Evolutionary conservation across 2,329 filamentous ascomycete genomes (phyloP), one percentile per base, ranked within the genome.

Genomic region (Triangularia setosa): DNA sequence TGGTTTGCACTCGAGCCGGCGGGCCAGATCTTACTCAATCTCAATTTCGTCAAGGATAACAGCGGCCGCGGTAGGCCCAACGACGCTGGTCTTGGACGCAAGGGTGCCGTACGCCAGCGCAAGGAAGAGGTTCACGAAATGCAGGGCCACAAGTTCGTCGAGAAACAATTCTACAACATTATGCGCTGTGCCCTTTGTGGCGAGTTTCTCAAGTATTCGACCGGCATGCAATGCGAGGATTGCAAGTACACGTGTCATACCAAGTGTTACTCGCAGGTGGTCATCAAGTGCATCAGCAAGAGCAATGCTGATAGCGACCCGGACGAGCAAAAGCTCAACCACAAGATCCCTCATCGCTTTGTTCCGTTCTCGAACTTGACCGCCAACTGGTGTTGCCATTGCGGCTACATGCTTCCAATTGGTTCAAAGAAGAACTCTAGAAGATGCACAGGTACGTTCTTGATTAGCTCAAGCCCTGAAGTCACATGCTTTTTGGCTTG

Each of bases 221-320:
- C 95, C 23, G 95, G 95, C 67, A 99, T 99, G 94, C 95, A 99
- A 80, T 99, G 95, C 78, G 91, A 96, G 69, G 95, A 99, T 79
- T 99, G 95, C 90, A 98, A 98, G 80, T 98, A 98, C 80, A 98
- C 94, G 44, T 99, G 95, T 79, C 95, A 99, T 78, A 94, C 92
- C 72, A 97, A 98, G 79, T 99, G 95, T 76, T 99, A 98, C 78
- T 81, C 87, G 16, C 96, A 93, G 77, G 95, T 99, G 56, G 95
- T 99, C 72, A 99, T 95, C 68, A 99, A 99, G 79, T 99, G 95
- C 80, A 99, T 99, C 78, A 98, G 94, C 80, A 98, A 99, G 78
- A 97, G 94, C 68, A 99, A 99, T 75, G 94, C 95, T 68, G 95
- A 99, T 77, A 96, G 92, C 5, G 95, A 99, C 76, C 94, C 95